Evolutionary conservation across 306 rosid species (phyloP).

Genomic region (Betula pendula): DNA sequence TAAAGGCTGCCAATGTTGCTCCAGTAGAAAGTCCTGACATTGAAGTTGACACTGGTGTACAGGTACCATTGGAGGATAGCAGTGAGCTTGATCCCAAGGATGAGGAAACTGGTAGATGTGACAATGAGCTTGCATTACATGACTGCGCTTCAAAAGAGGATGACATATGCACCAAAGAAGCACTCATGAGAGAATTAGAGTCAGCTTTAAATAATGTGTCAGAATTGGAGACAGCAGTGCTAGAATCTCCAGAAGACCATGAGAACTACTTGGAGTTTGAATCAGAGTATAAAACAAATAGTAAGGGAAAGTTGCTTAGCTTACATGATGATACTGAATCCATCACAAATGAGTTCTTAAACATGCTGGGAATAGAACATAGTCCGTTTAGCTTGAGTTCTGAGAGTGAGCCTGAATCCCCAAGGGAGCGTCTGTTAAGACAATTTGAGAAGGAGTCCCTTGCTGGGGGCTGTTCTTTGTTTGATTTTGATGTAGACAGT

Average conservation of each 20-base stretch:
- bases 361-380: conserved; percentile 59
- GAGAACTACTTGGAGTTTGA: conserved; percentile 36
- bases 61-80: conserved; percentile 33
- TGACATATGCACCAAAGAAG: conserved; percentile 49
- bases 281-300: conserved; percentile 21
- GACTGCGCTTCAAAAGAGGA: conserved; percentile 33
- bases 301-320: conserved; percentile 45
- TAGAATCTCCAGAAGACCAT: conserved; percentile 59
- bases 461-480: conserved; percentile 69
- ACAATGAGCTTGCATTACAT: conserved; percentile 29
- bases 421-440: conserved; percentile 82
- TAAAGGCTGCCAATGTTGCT: conserved; percentile 42
- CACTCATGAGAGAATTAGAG: conserved; percentile 74
- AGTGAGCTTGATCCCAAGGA: conserved; percentile 29
- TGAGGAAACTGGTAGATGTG: conserved; percentile 34
- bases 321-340: conserved; percentile 68
- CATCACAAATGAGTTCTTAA: conserved; percentile 71
- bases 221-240: conserved; percentile 55
- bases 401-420: conserved; percentile 78
- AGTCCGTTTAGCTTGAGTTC: conserved; percentile 62
- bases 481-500: conserved; percentile 44
- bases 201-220: conserved; percentile 59
- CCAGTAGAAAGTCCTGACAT: conserved; percentile 23
- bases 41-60: conserved; percentile 33
- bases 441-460: conserved; percentile 76